Evolutionary conservation across 768 basidiomycete species (phyloP), one percentile per base, ranked within the genome.

Genomic region (Suillus subluteus): DNA sequence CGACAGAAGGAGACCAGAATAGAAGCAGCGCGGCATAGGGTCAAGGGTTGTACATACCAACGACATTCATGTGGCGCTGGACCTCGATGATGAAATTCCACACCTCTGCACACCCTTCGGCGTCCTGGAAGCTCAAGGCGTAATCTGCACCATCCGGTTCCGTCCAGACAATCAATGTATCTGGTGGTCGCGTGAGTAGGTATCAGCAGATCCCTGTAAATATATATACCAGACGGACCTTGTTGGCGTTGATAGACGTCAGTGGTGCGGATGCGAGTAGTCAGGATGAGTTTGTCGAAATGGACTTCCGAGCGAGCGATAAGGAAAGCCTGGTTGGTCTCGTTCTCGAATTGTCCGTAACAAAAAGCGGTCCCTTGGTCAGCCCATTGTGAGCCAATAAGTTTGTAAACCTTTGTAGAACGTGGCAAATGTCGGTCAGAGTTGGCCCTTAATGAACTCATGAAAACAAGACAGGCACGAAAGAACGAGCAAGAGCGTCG

Each of bases 131-230:
- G 72, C 95, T 97, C 63, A 99, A 83, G 2, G 97, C 97, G 75
- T 98, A 96, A 78, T 99, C 98, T 44, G 92, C 88, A 37, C 94
- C 94, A 69, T 94, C 91, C 1, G 94, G 92, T 76, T 99, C 97
- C 4, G 97, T 99, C 98, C 98, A 99, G 23, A 98, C 97, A 71
- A 99, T 98, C 58, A 99, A 86, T 15, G 98, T 99, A 74, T 98
- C 97, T 96, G 79, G 38, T 62, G 65, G 71, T 65, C 48, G 64
- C 37, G 67, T 68, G 68, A 73, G 70, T 65, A 40, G 35, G 63
- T 52, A 50, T 62, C 11, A 62, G 23, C 38, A 67, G 43, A 32
- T 41, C 30, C n/a, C n/a, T 67, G 38, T 37, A 16, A 62, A 30
- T 35, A 21, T 55, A 61, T 43, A 35, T 35, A 37, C 69, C 13